These are phyloP conservation scores for Phytophthora boehmeriae DNA, from an alignment of 352 stramenopile genomes.

Conservation along the genomic window DNA sequence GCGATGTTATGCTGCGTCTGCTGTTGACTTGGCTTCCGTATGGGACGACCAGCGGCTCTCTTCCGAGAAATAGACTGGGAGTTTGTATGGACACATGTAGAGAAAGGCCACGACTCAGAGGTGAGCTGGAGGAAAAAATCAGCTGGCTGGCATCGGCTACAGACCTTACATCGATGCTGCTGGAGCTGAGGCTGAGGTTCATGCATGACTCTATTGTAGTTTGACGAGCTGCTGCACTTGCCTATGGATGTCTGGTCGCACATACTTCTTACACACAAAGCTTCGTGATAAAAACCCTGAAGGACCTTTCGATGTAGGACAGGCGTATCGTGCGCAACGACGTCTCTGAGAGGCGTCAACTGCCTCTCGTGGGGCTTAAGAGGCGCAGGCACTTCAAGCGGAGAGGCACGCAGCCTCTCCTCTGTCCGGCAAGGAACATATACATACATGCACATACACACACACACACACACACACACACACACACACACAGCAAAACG, in stretches of 20 bases:
- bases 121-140: neutral
- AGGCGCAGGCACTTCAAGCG: constrained; percentile 48
- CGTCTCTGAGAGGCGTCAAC: constrained; percentile 11
- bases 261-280: constrained; percentile 91
- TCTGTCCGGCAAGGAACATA: constrained; percentile 30
- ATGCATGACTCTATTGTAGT: neutral
- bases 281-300: constrained; percentile 90
- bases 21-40: neutral
- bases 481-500: neutral
- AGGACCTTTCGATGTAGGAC: constrained; percentile 78
- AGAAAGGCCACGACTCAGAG: constrained; percentile 1
- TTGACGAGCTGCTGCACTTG: too few relatives aligned
- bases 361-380: constrained; percentile 30
- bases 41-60: neutral
- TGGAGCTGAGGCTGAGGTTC: neutral
- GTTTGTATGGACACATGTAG: neutral
- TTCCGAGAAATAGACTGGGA: neutral
- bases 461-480: too few relatives aligned
- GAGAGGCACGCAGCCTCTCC: constrained; percentile 13
- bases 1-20: neutral
- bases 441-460: constrained; percentile 20
- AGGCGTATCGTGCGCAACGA: constrained; percentile 69
- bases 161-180: too few relatives aligned
- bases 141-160: neutral
- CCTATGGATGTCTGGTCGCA: constrained; percentile 65